Conservation (phyloP, 1,284 basidiomycete species). For the Tilletia walkeri region DNA sequence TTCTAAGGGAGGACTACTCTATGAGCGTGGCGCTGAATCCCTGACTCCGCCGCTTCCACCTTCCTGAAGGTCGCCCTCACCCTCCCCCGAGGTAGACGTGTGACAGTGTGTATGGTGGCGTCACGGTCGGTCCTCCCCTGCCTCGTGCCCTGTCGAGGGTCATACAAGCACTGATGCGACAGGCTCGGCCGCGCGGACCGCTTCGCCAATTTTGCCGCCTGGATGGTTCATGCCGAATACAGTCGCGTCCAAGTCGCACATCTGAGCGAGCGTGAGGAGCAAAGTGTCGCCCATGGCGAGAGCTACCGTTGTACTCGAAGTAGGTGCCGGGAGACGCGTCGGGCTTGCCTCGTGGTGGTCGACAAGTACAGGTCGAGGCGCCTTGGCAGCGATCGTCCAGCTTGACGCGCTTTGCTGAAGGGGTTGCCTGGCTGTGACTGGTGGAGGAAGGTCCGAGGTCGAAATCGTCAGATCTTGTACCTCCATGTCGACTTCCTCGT, state of each 20-base stretch:
- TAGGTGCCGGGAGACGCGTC: slow-evolving; percentile 53
- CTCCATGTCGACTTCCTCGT: slow-evolving; percentile 36
- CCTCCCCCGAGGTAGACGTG: too few species aligned
- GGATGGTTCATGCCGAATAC: slow-evolving; percentile 56
- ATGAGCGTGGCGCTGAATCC: too few species aligned
- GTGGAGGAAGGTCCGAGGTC: neutral
- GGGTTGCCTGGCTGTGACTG: slow-evolving; percentile 19
- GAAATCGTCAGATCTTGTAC: slow-evolving; percentile 18
- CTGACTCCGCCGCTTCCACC: too few species aligned
- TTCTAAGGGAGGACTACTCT: too few species aligned
- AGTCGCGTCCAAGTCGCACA: slow-evolving; percentile 22
- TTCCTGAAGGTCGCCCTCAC: too few species aligned
- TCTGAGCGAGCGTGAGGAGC: slow-evolving; percentile 45
- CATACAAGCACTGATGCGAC: too few species aligned
- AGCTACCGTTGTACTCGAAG: slow-evolving; percentile 55
- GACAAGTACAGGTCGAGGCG: slow-evolving; percentile 39
- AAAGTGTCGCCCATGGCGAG: slow-evolving; percentile 57
- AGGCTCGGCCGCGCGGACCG: neutral
- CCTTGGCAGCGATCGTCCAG: slow-evolving; percentile 21
- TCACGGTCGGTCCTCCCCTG: neutral
- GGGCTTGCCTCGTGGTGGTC: slow-evolving; percentile 9
- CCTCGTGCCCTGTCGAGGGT: too few species aligned
- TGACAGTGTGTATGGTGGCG: too few species aligned
- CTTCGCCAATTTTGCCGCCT: slow-evolving; percentile 53
- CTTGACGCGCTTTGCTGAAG: slow-evolving; percentile 9